These are phyloP conservation scores for Stipa capillata DNA, from an alignment of 176 grass and related monocot genomes.

Conservation along the genomic window DNA sequence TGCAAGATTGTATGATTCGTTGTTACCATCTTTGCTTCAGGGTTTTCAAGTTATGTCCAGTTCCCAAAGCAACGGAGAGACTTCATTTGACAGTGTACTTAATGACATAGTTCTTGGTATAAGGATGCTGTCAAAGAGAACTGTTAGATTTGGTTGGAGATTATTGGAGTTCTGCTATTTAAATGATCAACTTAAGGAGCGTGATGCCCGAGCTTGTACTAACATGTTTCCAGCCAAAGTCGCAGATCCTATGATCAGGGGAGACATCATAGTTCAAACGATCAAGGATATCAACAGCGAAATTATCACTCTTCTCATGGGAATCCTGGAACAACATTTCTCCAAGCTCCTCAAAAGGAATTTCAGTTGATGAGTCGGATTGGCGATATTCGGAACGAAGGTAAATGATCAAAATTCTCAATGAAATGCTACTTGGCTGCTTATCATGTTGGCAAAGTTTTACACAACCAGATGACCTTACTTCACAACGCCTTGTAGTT, in stretches of 20 bases:
- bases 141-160: slow-evolving; percentile 76
- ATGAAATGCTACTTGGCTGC: too few relatives aligned
- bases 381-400: slow-evolving; percentile 52
- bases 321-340: slow-evolving; percentile 63
- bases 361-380: slow-evolving; percentile 67
- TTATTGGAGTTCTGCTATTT: slow-evolving; percentile 88
- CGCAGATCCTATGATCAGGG: slow-evolving; percentile 83
- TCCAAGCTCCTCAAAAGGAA: slow-evolving; percentile 66
- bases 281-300: slow-evolving; percentile 80
- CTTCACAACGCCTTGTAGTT: not conserved
- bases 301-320: slow-evolving; percentile 44
- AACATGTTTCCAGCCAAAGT: slow-evolving; percentile 93
- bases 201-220: slow-evolving; percentile 33
- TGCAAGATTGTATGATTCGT: slow-evolving; percentile 55
- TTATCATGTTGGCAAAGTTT: slow-evolving; percentile 20
- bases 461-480: too few relatives aligned
- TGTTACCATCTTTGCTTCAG: slow-evolving; percentile 54
- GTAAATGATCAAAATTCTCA: slow-evolving; percentile 28
- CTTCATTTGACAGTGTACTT: slow-evolving; percentile 19
- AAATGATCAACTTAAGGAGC: slow-evolving; percentile 51
- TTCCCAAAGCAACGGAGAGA: slow-evolving; percentile 11
- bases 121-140: slow-evolving; percentile 84
- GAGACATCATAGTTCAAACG: slow-evolving; percentile 85
- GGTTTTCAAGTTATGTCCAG: slow-evolving; percentile 49
- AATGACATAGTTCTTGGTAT: slow-evolving; percentile 53